Conservation (phyloP, 2,329 filamentous ascomycete genomes). For the Colletotrichum tropicicola region DNA sequence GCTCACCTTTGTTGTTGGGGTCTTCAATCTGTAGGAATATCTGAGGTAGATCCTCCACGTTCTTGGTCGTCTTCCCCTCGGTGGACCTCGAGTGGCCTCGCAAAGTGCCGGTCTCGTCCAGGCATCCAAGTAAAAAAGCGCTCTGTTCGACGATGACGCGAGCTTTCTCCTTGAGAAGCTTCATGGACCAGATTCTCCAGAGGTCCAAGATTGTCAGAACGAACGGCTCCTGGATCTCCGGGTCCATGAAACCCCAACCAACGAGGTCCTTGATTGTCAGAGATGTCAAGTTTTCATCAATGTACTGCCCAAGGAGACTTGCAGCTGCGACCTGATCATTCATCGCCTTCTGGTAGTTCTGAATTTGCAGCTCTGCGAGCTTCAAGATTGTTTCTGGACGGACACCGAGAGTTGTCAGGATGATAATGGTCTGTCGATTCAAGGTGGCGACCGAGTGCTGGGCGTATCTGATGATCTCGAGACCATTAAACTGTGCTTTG, state of each 20-base stretch:
- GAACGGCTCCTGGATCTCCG: slow-evolving; percentile 76
- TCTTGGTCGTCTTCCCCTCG: slow-evolving; percentile 49
- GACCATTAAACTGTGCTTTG: slow-evolving; percentile 69
- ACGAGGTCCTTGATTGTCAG: slow-evolving; percentile 80
- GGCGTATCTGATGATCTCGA: slow-evolving; percentile 89
- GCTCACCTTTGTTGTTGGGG: slow-evolving; percentile 59
- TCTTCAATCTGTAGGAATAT: slow-evolving; percentile 87
- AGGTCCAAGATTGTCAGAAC: slow-evolving; percentile 79
- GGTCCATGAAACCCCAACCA: slow-evolving; percentile 78
- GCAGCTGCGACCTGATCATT: slow-evolving; percentile 70
- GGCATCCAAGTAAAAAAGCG: slow-evolving; percentile 86
- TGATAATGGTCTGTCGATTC: slow-evolving; percentile 88
- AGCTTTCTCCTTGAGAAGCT: slow-evolving; percentile 91
- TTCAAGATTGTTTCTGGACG: slow-evolving; percentile 70
- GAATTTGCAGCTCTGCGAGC: slow-evolving; percentile 75
- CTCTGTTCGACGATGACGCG: slow-evolving; percentile 83
- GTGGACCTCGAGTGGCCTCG: slow-evolving; percentile 72
- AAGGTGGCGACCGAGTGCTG: slow-evolving; percentile 80
- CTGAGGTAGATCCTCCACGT: slow-evolving; percentile 72
- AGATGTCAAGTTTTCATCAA: slow-evolving; percentile 88
- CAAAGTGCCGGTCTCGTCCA: slow-evolving; percentile 84
- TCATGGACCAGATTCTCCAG: slow-evolving; percentile 91
- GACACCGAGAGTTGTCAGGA: slow-evolving; percentile 84
- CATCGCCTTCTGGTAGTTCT: slow-evolving; percentile 76
- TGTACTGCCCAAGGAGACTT: slow-evolving; percentile 73